A percentile compares a stretch with the other conserved stretches of the same genome.
phyloP scores from a whole-genome alignment of 129 eudicot genomes.

The Scalesia atractyloides region DNA sequence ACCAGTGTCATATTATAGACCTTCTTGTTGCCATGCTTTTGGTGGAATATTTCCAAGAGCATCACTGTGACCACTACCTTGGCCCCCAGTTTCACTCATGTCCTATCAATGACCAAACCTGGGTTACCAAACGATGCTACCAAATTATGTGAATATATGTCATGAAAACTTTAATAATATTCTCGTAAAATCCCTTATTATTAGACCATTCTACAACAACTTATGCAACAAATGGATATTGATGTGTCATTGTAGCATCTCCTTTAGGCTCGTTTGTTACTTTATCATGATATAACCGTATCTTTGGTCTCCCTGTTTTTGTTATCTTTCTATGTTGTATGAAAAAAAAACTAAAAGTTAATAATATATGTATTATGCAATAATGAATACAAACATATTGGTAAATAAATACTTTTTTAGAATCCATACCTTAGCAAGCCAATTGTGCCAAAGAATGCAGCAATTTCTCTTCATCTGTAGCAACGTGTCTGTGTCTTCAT shows the following conservation, averaged over 20 bases:
- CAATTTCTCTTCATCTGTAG: constrained; percentile 92
- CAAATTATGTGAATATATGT: constrained; percentile 53
- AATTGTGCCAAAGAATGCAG: constrained; percentile 82
- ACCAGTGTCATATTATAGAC: constrained; percentile 99
- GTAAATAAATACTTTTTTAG: constrained; percentile 33
- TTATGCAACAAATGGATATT: constrained; percentile 95
- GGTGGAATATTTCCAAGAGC: constrained; percentile 55
- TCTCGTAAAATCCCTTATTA: constrained; percentile 87
- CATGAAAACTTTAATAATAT: constrained; percentile 66
- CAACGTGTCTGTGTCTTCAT: constrained; percentile 75
- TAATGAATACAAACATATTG: not conserved
- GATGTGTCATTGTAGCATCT: constrained; percentile 94
- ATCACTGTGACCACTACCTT: constrained; percentile 90
- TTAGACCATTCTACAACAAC: constrained; percentile 99
- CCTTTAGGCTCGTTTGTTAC: constrained; percentile 93
- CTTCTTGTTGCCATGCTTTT: constrained; percentile 99
- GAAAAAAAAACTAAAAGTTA: not conserved
- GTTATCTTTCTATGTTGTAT: constrained; percentile 71
- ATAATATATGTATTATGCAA: not conserved
- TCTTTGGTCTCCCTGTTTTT: constrained; percentile 83
- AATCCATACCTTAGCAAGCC: constrained; percentile 90
- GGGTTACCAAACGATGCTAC: constrained; percentile 46
- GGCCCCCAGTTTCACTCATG: constrained; percentile 50
- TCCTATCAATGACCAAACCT: constrained; percentile 39
- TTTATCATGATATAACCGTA: constrained; percentile 90